Evolutionary conservation across 139 green algal species (phyloP), one percentile per base, ranked within the genome.

Genomic region (Yamagishiella unicocca): DNA sequence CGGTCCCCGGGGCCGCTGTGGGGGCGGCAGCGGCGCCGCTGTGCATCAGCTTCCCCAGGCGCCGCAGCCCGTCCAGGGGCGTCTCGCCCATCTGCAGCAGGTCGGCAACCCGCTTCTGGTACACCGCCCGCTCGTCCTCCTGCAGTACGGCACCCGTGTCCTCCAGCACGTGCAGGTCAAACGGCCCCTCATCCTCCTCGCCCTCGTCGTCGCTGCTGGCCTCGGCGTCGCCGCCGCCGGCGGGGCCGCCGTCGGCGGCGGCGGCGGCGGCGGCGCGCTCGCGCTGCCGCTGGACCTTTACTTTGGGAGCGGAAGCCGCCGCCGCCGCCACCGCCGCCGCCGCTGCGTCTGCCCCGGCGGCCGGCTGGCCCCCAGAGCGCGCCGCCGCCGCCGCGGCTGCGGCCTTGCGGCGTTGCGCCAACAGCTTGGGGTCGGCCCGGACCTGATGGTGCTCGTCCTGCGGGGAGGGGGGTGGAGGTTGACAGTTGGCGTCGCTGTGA

Each of bases 41-140:
- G 33, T 75, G 72, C 80, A 86, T 54, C 31, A 53, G 21, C 62
- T 38, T 73, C 24, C 90, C 94, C 70, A 96, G 86, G 38, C 94
- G 85, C 50, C 94, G 53, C 46, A 97, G 89, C 25, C 89, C 94
- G 8, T 89, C 83, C 55, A 97, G 86, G 29, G 93, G 90, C 27
- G 84, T 94, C 84, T 97, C 94, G 9, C 88, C 90, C 0, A 89
- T 88, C 83, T 67, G 73, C 76, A 97, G 90, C 89, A 97, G 83
- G 21, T 92, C 91, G 17, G 89, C 82, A 0, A 96, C 54, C 27
- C 89, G 70, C 64, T 88, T 75, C 84, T 94, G 93, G 54, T 85
- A 87, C 22, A 70, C 66, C 7, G 55, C 61, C n/a, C 89, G 46
- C n/a, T 95, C 82, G 25, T 93, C 88, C 0, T 89, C 62, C 10